Evolutionary conservation across 106 monocot species (phyloP).

Genomic region (Dioscorea zingiberensis): DNA sequence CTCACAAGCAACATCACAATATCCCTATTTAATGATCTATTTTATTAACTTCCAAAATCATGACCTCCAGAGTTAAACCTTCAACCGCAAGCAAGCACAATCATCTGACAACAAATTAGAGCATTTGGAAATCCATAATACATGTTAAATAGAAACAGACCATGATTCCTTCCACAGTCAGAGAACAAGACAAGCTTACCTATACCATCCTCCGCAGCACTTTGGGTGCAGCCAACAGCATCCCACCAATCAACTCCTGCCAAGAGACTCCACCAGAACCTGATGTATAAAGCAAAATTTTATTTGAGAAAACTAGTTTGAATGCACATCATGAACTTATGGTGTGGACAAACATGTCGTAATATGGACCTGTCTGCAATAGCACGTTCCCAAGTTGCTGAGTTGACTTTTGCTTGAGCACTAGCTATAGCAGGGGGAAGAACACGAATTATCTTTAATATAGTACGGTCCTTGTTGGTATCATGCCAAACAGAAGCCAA

Average conservation of each 20-base stretch:
- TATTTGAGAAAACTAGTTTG: neutral
- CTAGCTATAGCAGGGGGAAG: conserved; percentile 74
- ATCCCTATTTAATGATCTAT: too few species aligned
- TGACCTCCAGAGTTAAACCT: too few species aligned
- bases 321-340: neutral
- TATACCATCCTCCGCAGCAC: conserved; percentile 97
- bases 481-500: conserved; percentile 99
- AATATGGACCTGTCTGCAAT: conserved; percentile 80
- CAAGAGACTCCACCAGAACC: conserved; percentile 99
- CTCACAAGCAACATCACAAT: too few species aligned
- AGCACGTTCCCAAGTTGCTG: conserved; percentile 88
- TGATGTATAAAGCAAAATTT: conserved; percentile 13
- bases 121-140: too few species aligned
- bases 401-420: conserved; percentile 60
- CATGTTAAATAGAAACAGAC: neutral
- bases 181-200: conserved; percentile 33
- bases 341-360: neutral
- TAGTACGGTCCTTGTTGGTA: conserved; percentile 70
- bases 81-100: too few species aligned
- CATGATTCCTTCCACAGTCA: neutral
- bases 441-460: conserved; percentile 90
- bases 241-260: conserved; percentile 99
- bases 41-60: too few species aligned
- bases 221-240: conserved; percentile 97
- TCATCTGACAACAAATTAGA: too few species aligned